phyloP scores from a whole-genome alignment of 495 filamentous ascomycete genomes.

The Penicillium flavigenum region DNA sequence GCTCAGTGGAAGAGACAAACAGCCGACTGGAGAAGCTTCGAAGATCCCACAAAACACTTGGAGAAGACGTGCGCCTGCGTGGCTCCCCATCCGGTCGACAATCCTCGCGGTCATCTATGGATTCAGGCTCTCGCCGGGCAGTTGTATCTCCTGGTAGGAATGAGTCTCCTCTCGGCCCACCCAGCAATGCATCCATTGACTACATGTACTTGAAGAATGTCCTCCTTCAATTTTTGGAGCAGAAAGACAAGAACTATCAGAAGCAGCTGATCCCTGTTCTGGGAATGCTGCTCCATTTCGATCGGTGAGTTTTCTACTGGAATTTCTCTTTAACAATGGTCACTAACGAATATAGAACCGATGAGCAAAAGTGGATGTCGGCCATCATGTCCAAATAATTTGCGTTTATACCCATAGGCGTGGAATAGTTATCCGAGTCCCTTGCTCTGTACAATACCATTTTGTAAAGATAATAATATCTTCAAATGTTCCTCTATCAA shows the following conservation, averaged over 20 bases:
- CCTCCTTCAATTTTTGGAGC: conserved; percentile 89
- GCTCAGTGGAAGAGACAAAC: conserved; percentile 74
- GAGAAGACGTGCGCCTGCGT: conserved; percentile 42
- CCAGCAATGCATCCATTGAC: conserved; percentile 51
- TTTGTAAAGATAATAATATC: conserved; percentile 6
- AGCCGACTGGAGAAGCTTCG: conserved; percentile 74
- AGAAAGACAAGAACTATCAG: conserved; percentile 87
- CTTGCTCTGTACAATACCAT: conserved; percentile 8
- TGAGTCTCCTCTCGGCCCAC: conserved; percentile 39
- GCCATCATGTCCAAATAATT: conserved; percentile 60
- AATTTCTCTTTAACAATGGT: not conserved
- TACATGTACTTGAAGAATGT: conserved; percentile 94
- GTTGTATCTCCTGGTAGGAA: conserved; percentile 41
- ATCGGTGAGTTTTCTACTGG: conserved; percentile 59
- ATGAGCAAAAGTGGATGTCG: conserved; percentile 87
- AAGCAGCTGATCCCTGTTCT: conserved; percentile 89
- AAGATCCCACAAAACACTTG: conserved; percentile 62
- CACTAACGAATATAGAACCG: conserved; percentile 53
- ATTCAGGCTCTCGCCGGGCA: conserved; percentile 55
- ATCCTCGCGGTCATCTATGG: conserved; percentile 64
- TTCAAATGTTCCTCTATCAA: not conserved
- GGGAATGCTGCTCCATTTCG: conserved; percentile 87
- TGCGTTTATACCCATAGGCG: conserved; percentile 20
- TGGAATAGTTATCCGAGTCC: not conserved
- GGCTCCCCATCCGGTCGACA: conserved; percentile 46